Evolutionary conservation across 345 rosid species (phyloP).

Genomic region (Sisymbrium altissimum): DNA sequence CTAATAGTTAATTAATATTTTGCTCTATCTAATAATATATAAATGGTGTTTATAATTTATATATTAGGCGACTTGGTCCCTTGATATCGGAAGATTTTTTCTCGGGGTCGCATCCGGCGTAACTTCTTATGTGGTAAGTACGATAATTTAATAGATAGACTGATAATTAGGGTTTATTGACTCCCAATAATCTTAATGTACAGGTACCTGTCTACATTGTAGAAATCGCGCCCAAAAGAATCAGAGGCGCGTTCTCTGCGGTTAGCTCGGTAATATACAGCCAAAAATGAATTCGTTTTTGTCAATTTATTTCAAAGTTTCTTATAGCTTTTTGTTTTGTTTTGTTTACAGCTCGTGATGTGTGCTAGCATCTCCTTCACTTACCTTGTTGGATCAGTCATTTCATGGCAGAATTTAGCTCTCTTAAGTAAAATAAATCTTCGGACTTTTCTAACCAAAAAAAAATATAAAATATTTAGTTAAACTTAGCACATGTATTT

Average conservation of each 20-base stretch:
- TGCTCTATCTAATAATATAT: background rate
- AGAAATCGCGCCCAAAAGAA: conserved; percentile 72
- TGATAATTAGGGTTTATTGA: background rate
- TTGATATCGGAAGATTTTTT: conserved; percentile 62
- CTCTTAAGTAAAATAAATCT: conserved; percentile 46
- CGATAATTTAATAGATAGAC: background rate
- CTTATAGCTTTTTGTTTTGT: background rate
- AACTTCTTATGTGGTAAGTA: conserved; percentile 72
- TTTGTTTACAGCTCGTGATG: conserved; percentile 56
- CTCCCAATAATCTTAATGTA: background rate
- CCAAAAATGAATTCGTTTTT: background rate
- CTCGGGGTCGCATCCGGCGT: conserved; percentile 79
- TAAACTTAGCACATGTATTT: conserved; percentile 4
- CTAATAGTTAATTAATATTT: background rate
- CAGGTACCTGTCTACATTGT: conserved; percentile 84
- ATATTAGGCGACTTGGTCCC: conserved; percentile 53
- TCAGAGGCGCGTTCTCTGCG: conserved; percentile 75
- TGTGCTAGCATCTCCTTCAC: conserved; percentile 60
- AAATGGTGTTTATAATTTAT: background rate
- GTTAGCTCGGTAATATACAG: conserved; percentile 33
- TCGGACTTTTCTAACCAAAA: background rate
- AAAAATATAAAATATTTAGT: background rate
- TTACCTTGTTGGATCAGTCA: conserved; percentile 64
- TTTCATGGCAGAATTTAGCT: conserved; percentile 67
- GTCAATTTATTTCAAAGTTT: background rate